Conservation (phyloP, 2,329 filamentous ascomycete genomes). For the Teratosphaeria nubilosa region DNA sequence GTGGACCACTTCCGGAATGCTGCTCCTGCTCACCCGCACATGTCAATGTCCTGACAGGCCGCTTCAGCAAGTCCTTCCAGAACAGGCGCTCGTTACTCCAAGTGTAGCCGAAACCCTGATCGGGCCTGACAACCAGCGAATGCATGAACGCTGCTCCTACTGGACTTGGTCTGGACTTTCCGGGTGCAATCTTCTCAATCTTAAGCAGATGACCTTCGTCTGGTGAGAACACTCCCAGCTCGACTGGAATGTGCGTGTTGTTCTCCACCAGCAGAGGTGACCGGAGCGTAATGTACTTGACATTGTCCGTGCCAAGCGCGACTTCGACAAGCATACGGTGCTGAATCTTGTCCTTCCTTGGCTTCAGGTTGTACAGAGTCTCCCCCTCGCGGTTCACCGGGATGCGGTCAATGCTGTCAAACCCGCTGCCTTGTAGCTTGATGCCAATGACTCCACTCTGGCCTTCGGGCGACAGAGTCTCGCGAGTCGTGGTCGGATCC, state of each 20-base stretch:
- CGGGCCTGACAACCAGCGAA: constrained; percentile 75
- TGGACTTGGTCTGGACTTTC: constrained; percentile 78
- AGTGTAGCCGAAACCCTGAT: constrained; percentile 90
- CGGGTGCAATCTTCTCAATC: constrained; percentile 93
- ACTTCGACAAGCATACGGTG: constrained; percentile 91
- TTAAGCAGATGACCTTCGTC: constrained; percentile 84
- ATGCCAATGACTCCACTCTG: constrained; percentile 71
- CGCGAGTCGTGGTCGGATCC: constrained; percentile 90
- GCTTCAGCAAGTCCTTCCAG: constrained; percentile 83
- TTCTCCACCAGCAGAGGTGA: constrained; percentile 91
- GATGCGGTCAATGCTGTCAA: constrained; percentile 81
- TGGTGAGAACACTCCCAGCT: constrained; percentile 81
- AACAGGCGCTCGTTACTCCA: constrained; percentile 86
- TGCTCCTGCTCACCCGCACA: constrained; percentile 81
- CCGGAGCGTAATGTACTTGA: constrained; percentile 94
- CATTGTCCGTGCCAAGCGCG: constrained; percentile 81
- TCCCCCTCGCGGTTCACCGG: constrained; percentile 92
- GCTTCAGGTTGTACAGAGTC: constrained; percentile 76
- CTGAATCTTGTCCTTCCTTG: constrained; percentile 72
- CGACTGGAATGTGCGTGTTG: constrained; percentile 89
- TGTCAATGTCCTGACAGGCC: constrained; percentile 75
- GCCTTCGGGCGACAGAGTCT: constrained; percentile 77
- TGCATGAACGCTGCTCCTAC: constrained; percentile 89
- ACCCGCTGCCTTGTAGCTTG: constrained; percentile 83
- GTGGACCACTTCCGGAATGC: constrained; percentile 43